Base-by-base conservation (phyloP, 768 basidiomycete species). In the Melanogaster broomeanus region DNA sequence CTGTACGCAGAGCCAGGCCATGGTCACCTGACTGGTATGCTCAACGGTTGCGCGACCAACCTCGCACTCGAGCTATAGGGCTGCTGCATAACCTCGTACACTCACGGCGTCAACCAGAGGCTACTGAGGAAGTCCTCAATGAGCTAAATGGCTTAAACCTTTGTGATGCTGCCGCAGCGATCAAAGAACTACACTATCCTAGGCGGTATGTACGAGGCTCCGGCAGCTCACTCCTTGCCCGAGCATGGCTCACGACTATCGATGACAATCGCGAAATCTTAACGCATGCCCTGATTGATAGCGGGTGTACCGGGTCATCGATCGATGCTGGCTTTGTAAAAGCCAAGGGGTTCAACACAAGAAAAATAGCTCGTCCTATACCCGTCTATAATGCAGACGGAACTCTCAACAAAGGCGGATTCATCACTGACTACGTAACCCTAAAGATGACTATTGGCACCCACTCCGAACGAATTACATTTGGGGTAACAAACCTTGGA, bases 291-390 rank as follows among this genome's bases (percentile, higher is more conserved):
- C 41, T 67, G 2, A 11, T 67, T 6, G 59, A 65, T 27, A 60
- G 57, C 27, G 62, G 66, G 0, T 52, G 56, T 22, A 67, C 61
- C 2, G 60, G 61, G 0, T 64, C 56, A 4, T 62, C 52, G 18
- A 57, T 66, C n/a, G 49, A 61, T 48, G 21, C 19, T 3, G 42
- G 53, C 1, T 56, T 54, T 22, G 52, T 57, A 3, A 25, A 33
- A 43, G 33, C 45, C 4, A 50, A 59, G 5, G 45, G 39, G 0
- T 30, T 62, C 0, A 51, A 49, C 25, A 44, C 48, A 16, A 42
- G 22, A 19, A 19, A 35, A 45, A 18, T 63, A 1, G 48, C 57
- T 6, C 21, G 12, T 0, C 39, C 50, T 0, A 59, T 63, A 1
- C 53, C 45, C 0, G 57, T 62, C 3, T 60, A 58, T 27, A 62